These are phyloP conservation scores for Colletotrichum orchidophilum DNA, from an alignment of 2,329 filamentous ascomycete species.

Conservation along the genomic window DNA sequence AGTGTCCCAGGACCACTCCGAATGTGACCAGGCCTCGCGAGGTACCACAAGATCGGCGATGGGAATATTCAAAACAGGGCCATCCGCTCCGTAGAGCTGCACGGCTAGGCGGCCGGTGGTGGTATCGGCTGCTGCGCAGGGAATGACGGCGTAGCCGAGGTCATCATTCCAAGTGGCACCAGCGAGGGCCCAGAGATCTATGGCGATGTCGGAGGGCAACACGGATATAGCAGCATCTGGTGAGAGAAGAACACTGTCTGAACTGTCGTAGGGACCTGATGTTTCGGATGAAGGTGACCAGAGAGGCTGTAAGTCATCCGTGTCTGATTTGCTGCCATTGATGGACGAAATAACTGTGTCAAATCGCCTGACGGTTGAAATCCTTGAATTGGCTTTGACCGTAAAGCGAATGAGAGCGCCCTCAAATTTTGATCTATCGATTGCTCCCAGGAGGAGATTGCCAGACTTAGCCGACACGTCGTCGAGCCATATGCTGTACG, in stretches of 20 bases:
- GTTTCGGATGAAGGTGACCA: neutral
- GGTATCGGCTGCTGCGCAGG: slow-evolving; percentile 37
- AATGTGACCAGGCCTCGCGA: neutral
- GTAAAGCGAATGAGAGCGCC: slow-evolving; percentile 38
- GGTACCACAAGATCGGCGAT: slow-evolving; percentile 43
- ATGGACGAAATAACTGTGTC: slow-evolving; percentile 5
- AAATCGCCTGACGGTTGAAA: neutral
- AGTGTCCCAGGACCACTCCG: neutral
- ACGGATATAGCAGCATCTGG: slow-evolving; percentile 20
- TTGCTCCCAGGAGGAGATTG: slow-evolving; percentile 24
- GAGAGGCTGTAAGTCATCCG: neutral
- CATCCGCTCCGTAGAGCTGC: slow-evolving; percentile 39
- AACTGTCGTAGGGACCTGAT: neutral
- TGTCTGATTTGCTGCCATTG: slow-evolving; percentile 7
- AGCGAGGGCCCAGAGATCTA: slow-evolving; percentile 39
- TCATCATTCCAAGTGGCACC: slow-evolving; percentile 38
- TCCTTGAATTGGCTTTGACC: neutral
- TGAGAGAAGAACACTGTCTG: neutral
- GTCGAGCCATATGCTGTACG: slow-evolving; percentile 73
- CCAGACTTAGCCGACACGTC: slow-evolving; percentile 6
- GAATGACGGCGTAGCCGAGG: slow-evolving; percentile 33
- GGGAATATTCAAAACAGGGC: slow-evolving; percentile 39
- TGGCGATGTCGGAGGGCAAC: slow-evolving; percentile 37
- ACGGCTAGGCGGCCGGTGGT: slow-evolving; percentile 38
- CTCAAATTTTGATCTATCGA: slow-evolving; percentile 27